phyloP scores from a whole-genome alignment of 345 rosid genomes.

The Cochlearia excelsa region DNA sequence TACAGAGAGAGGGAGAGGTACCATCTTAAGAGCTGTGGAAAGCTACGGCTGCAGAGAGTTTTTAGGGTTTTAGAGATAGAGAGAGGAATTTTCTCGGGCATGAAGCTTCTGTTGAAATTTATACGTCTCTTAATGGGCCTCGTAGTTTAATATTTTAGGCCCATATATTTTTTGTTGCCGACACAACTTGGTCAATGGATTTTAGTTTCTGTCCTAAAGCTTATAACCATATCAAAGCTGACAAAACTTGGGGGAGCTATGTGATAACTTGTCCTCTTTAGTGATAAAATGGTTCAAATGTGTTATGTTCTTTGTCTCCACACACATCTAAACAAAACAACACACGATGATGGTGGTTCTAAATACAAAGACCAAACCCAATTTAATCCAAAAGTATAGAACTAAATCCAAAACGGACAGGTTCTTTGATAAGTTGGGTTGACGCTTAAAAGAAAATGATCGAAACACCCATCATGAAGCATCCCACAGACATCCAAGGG shows the following conservation, averaged over 20 bases:
- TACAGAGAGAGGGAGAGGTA: neutral
- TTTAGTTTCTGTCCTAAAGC: too few relatives aligned
- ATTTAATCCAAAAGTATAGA: slow-evolving; percentile 21
- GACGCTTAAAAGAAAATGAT: slow-evolving; percentile 68
- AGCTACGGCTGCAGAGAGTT: slow-evolving; percentile 21
- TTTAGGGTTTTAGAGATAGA: slow-evolving; percentile 24
- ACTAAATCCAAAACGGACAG: slow-evolving; percentile 19
- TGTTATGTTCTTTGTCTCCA: slow-evolving; percentile 7
- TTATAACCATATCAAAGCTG: too few relatives aligned
- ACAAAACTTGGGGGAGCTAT: too few relatives aligned
- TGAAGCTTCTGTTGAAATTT: neutral
- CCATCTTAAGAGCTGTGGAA: slow-evolving; percentile 21
- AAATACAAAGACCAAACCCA: slow-evolving; percentile 23
- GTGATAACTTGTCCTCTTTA: too few relatives aligned
- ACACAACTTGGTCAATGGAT: too few relatives aligned
- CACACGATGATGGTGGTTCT: slow-evolving; percentile 1
- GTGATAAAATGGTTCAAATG: neutral
- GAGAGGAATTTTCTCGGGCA: slow-evolving; percentile 13
- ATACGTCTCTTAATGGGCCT: too few relatives aligned
- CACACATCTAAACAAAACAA: slow-evolving; percentile 2
- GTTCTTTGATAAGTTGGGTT: slow-evolving; percentile 11
- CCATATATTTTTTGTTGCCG: too few relatives aligned
- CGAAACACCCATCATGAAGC: slow-evolving; percentile 85
- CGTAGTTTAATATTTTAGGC: too few relatives aligned
- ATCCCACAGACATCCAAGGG: slow-evolving; percentile 91